These are phyloP conservation scores for Penicillium sp. DNA, from an alignment of 2,329 filamentous ascomycete genomes.

Conservation along the genomic window DNA sequence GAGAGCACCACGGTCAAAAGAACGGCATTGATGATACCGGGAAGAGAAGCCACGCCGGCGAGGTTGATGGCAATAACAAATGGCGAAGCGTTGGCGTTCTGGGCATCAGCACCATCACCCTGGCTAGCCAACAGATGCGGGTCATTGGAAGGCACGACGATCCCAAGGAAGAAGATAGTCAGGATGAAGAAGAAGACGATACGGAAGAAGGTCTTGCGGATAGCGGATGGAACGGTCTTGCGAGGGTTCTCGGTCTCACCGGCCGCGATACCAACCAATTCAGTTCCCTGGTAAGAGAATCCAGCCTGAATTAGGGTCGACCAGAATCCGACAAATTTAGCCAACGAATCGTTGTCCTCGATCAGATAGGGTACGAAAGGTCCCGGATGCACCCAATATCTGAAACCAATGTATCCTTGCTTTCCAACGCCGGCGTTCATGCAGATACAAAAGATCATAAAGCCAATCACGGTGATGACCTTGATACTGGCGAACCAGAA, in stretches of 20 bases:
- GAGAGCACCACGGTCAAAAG: constrained; percentile 43
- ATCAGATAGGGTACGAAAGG: constrained; percentile 63
- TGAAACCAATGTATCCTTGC: constrained; percentile 70
- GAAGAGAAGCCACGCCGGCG: constrained; percentile 35
- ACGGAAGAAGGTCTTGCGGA: constrained; percentile 70
- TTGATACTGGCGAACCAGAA: constrained; percentile 77
- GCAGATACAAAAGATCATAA: constrained; percentile 72
- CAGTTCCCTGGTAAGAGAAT: constrained; percentile 55
- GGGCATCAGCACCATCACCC: constrained; percentile 14
- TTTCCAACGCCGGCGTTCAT: constrained; percentile 67
- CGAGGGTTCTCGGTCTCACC: constrained; percentile 70
- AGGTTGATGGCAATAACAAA: constrained; percentile 42
- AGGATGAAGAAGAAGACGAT: constrained; percentile 58
- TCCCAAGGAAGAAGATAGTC: constrained; percentile 61
- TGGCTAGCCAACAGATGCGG: constrained; percentile 46
- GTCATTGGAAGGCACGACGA: constrained; percentile 64
- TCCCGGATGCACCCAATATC: constrained; percentile 65
- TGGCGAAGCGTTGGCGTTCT: constrained; percentile 33
- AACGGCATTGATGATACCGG: constrained; percentile 40
- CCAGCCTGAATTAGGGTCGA: constrained; percentile 45
- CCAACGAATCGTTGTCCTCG: constrained; percentile 53
- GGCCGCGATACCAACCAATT: constrained; percentile 70
- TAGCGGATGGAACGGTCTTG: constrained; percentile 67
- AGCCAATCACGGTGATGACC: constrained; percentile 68
- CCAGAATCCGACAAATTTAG: constrained; percentile 62